phyloP scores from a whole-genome alignment of 108 stramenopile genomes.

The Skeletonema marinoi region DNA sequence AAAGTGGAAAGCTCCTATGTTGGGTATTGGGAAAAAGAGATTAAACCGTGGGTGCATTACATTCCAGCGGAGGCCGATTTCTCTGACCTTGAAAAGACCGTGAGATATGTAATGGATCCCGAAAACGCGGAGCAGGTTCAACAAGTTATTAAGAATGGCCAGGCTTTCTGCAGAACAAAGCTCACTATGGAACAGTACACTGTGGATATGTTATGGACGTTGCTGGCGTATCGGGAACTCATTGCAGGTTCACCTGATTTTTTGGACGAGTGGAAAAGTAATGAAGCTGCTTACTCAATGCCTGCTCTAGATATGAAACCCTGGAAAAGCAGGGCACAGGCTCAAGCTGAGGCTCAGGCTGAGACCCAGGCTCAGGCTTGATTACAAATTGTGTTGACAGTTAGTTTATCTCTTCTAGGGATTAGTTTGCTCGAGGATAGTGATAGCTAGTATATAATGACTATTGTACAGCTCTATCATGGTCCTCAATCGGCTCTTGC shows the following conservation, averaged over 20 bases:
- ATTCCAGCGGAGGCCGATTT: conserved; percentile 44
- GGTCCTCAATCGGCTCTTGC: conserved; percentile 22
- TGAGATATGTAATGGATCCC: conserved; percentile 27
- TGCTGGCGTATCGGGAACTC: conserved; percentile 24
- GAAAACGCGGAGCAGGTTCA: conserved; percentile 22
- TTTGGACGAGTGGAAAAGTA: conserved; percentile 13
- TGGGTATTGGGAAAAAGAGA: conserved; percentile 44
- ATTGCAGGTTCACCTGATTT: conserved; percentile 27
- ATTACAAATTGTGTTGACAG: neutral
- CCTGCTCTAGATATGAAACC: conserved; percentile 23
- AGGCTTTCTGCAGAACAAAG: conserved; percentile 44
- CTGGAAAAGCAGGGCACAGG: conserved; percentile 6
- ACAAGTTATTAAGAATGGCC: conserved; percentile 40
- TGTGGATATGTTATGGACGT: conserved; percentile 29
- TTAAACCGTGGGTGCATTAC: conserved; percentile 52
- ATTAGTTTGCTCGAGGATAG: too few species aligned
- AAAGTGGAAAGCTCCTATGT: conserved; percentile 46
- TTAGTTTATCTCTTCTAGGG: too few species aligned
- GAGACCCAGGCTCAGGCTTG: neutral
- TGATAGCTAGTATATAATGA: too few species aligned
- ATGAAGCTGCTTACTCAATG: conserved; percentile 24
- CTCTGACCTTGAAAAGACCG: conserved; percentile 32
- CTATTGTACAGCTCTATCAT: neutral
- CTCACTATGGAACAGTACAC: conserved; percentile 37
- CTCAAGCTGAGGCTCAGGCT: neutral